phyloP scores from a whole-genome alignment of 805 yeast genomes.

The Candida vaughaniae region DNA sequence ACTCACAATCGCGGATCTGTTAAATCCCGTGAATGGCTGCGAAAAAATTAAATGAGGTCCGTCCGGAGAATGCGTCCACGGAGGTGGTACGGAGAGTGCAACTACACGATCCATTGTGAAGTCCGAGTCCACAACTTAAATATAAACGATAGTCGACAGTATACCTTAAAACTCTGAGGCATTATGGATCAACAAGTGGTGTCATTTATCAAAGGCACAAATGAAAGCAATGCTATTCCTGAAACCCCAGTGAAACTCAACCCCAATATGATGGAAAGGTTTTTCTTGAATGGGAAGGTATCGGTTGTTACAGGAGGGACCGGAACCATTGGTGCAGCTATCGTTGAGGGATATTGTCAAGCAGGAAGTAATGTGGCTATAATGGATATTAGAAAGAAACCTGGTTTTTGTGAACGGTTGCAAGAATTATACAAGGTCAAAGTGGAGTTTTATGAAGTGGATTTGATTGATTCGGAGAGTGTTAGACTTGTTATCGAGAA shows the following conservation, averaged over 20 bases:
- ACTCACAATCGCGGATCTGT: not conserved
- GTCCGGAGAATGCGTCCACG: no score
- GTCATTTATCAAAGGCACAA: not conserved
- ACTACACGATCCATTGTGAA: no score
- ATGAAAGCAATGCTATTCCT: no score
- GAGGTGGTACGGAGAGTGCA: no score
- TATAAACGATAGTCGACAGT: no score
- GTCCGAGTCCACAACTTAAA: no score
- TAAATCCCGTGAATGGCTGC: not conserved
- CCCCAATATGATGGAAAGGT: conserved; percentile 11
- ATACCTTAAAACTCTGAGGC: no score
- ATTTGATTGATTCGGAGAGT: conserved; percentile 21
- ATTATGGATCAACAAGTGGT: not conserved
- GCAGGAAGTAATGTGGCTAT: conserved; percentile 25
- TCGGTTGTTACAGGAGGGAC: conserved; percentile 28
- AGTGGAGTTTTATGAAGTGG: conserved; percentile 23
- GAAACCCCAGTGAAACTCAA: not conserved
- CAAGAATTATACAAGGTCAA: conserved; percentile 21
- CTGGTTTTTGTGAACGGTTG: conserved; percentile 19
- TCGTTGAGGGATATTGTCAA: conserved; percentile 24
- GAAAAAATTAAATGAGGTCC: no score
- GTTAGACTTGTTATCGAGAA: conserved; percentile 19
- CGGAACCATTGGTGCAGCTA: conserved; percentile 27
- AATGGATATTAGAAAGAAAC: conserved; percentile 21
- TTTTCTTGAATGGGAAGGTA: conserved; percentile 19